These are phyloP conservation scores for Anthracocystis setariae DNA, from an alignment of 1,284 basidiomycete genomes.

Conservation along the genomic window DNA sequence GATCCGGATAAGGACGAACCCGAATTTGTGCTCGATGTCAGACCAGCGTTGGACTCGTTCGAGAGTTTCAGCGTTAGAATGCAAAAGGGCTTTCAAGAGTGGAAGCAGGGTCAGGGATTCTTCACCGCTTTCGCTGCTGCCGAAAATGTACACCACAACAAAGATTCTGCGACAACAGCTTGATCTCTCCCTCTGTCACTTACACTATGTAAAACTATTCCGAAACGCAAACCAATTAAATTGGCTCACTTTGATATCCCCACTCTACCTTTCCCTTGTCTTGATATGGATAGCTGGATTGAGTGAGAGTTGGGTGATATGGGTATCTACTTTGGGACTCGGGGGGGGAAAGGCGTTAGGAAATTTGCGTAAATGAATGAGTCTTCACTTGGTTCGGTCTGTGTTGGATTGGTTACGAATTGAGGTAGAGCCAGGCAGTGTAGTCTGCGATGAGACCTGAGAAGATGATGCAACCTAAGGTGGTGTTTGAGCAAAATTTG, in stretches of 20 bases:
- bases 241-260: no score
- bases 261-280: no score
- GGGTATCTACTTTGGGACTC: no score
- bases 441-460: conserved; percentile 85
- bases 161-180: conserved; percentile 8
- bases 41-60: conserved; percentile 60
- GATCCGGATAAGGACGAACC: conserved; percentile 60
- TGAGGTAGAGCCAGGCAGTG: conserved; percentile 43
- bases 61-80: conserved; percentile 46
- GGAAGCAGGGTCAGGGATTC: conserved; percentile 50
- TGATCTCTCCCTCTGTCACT: no score
- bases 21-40: conserved; percentile 60
- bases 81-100: conserved; percentile 56
- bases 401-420: no score
- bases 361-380: no score
- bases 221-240: no score
- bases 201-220: no score
- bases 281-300: no score
- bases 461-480: conserved; percentile 89
- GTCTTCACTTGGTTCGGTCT: no score
- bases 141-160: conserved; percentile 12
- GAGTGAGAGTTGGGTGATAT: no score
- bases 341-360: no score
- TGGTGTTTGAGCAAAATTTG: conserved; percentile 88
- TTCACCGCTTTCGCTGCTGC: conserved; percentile 40